Evolutionary conservation across 2,329 filamentous ascomycete species (phyloP), one percentile per base, ranked within the genome.

Genomic region (Microcyclospora tardicrescens): DNA sequence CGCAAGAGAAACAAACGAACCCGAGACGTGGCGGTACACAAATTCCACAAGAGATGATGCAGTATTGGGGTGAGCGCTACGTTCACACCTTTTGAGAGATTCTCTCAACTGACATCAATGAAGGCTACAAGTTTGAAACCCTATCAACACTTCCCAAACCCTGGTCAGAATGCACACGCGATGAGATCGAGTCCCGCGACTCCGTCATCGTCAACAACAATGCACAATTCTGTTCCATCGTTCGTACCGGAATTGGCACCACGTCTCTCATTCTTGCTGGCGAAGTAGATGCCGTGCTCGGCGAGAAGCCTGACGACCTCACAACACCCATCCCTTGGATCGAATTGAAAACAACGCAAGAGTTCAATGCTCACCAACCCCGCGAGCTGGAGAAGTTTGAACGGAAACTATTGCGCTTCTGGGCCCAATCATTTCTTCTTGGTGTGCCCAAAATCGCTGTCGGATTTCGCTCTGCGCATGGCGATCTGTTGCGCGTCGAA

Each of bases 121-220:
- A 47, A 89, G 84, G 89, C 28, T 98, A 98, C 66, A 98, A 98
- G 58, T 98, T 98, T 53, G 91, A 98, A 61, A 82, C 84, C 0
- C 62, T 98, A 2, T 77, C 79, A 6, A 79, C 91, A 2, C 64
- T 96, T 3, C 79, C 84, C 2, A 64, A 70, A 2, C 73, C 80
- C 1, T 95, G 87, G 78, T 77, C 72, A 38, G 73, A 81, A 40
- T 80, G 76, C 0, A 66, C 77, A 1, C 75, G 84, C 40, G 79
- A 83, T 1, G 76, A 79, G 42, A 95, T 98, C 45, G 87, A 94
- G 56, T 66, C 63, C 40, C 77, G 91, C 19, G 76, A 82, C 33
- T 60, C 75, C 2, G 68, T 81, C 39, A 54, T 79, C 8, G 87
- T 95, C 36, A 87, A 80, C 59, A 98, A 96, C 59, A 77, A 86